Percentiles rank a stretch among this genome's conserved stretches.
Evolutionary conservation across 371 early-diverging fungal species (phyloP).

Genomic region (Apophysomyces ossiformis): DNA sequence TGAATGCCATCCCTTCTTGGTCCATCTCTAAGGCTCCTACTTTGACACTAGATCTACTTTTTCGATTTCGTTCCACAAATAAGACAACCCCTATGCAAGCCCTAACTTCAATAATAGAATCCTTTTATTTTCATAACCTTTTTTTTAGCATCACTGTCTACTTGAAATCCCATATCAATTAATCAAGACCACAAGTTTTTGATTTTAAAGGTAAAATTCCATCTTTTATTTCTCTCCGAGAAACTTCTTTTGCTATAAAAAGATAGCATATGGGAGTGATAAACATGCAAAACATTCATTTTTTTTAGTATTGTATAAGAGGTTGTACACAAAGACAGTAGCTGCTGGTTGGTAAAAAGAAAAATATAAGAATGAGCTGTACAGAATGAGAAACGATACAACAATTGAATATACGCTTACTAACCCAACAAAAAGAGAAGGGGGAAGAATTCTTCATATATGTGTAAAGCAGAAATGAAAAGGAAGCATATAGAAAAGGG

Average conservation of each 20-base stretch:
- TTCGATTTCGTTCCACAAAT: no score
- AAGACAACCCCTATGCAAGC: no score
- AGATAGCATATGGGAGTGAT: slow-evolving; percentile 5
- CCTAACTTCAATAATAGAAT: no score
- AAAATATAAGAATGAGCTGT: slow-evolving; percentile 3
- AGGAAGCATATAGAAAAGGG: slow-evolving; percentile 14
- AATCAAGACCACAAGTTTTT: background rate
- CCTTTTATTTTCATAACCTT: no score
- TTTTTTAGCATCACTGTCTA: no score
- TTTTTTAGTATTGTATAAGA: background rate
- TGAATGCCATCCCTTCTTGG: no score
- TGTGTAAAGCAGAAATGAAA: slow-evolving; percentile 18
- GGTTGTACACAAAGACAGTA: background rate
- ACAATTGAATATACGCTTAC: slow-evolving; percentile 11
- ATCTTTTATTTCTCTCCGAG: background rate
- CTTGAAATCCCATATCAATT: no score
- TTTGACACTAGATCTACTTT: no score
- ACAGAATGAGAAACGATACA: slow-evolving; percentile 5
- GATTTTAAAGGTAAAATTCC: background rate
- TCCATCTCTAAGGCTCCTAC: no score
- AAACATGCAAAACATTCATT: slow-evolving; percentile 1
- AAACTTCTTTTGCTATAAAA: background rate
- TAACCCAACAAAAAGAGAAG: slow-evolving; percentile 9
- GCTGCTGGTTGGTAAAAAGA: background rate
- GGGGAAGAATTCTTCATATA: slow-evolving; percentile 8